phyloP scores from a whole-genome alignment of 768 basidiomycete species.

The Mycena chlorophos region DNA sequence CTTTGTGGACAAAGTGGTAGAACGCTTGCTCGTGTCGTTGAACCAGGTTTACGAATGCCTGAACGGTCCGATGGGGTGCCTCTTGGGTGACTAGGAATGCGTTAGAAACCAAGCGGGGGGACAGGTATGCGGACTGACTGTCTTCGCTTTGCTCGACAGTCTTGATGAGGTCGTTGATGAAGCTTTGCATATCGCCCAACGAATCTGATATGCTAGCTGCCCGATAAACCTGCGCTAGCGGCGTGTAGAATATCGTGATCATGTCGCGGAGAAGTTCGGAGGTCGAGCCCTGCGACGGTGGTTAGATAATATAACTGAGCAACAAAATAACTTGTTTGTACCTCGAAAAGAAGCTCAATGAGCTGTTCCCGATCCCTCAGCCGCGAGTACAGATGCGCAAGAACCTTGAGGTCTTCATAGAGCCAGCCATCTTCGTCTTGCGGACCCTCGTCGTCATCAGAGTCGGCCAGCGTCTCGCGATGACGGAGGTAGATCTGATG shows the following conservation, averaged over 20 bases:
- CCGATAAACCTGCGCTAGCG: slow-evolving; percentile 94
- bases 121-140: slow-evolving; percentile 48
- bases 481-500: slow-evolving; percentile 72
- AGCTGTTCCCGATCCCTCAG: slow-evolving; percentile 88
- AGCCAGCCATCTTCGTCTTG: slow-evolving; percentile 95
- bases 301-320: neutral
- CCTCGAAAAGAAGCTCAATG: slow-evolving; percentile 94
- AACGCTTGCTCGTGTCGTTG: slow-evolving; percentile 93
- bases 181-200: slow-evolving; percentile 85
- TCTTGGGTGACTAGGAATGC: slow-evolving; percentile 66
- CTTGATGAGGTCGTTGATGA: slow-evolving; percentile 90
- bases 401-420: slow-evolving; percentile 84
- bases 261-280: slow-evolving; percentile 96
- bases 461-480: slow-evolving; percentile 65
- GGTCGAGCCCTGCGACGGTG: slow-evolving; percentile 74
- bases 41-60: slow-evolving; percentile 90
- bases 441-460: slow-evolving; percentile 92
- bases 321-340: slow-evolving; percentile 30
- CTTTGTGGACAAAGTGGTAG: slow-evolving; percentile 97
- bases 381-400: slow-evolving; percentile 75
- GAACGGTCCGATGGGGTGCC: slow-evolving; percentile 84
- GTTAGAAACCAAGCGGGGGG: slow-evolving; percentile 1
- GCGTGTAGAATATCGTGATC: slow-evolving; percentile 97
- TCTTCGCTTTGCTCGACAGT: slow-evolving; percentile 93
- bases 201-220: slow-evolving; percentile 98